Conservation (phyloP, 2,329 filamentous ascomycete species). For the Ophioceras dolichostomum region DNA sequence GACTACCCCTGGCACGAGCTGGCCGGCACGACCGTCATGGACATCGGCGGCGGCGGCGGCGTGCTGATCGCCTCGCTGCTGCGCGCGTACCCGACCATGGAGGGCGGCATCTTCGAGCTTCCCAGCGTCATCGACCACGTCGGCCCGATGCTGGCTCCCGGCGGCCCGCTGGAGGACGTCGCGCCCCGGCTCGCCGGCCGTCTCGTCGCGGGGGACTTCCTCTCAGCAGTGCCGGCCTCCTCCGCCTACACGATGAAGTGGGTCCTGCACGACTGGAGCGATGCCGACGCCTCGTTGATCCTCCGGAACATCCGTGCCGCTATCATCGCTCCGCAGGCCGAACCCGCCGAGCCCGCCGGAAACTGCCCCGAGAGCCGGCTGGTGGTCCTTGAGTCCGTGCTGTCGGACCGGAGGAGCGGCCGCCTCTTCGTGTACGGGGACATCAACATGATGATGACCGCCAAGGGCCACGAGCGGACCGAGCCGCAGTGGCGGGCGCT, state of each 20-base stretch:
- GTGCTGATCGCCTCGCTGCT: slow-evolving; percentile 22
- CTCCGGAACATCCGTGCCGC: slow-evolving; percentile 16
- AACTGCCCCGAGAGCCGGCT: slow-evolving; percentile 16
- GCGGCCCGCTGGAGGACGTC: slow-evolving; percentile 20
- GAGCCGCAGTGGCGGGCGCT: slow-evolving; percentile 16
- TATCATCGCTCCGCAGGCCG: slow-evolving; percentile 9
- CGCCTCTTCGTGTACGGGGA: slow-evolving; percentile 24
- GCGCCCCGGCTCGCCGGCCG: slow-evolving; percentile 4
- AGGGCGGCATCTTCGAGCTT: slow-evolving; percentile 21
- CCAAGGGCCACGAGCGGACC: slow-evolving; percentile 18
- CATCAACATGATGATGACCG: slow-evolving; percentile 26
- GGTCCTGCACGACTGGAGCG: slow-evolving; percentile 28
- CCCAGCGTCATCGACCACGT: slow-evolving; percentile 19
- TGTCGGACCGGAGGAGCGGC: slow-evolving; percentile 15
- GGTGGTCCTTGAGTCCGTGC: slow-evolving; percentile 23
- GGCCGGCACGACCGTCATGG: slow-evolving; percentile 16
- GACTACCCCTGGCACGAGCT: slow-evolving; percentile 29
- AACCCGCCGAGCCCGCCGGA: slow-evolving; percentile 3
- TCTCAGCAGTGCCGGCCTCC: slow-evolving; percentile 16
- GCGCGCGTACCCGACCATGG: slow-evolving; percentile 15
- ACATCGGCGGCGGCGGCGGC: slow-evolving; percentile 27
- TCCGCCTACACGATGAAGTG: slow-evolving; percentile 23
- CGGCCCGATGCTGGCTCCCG: slow-evolving; percentile 12
- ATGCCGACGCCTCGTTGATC: slow-evolving; percentile 18
- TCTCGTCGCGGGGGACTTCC: slow-evolving; percentile 25